Percentiles rank a stretch among this genome's conserved stretches.
Conservation (phyloP, 148 eudicot genomes). For the Limonium bicolor region DNA sequence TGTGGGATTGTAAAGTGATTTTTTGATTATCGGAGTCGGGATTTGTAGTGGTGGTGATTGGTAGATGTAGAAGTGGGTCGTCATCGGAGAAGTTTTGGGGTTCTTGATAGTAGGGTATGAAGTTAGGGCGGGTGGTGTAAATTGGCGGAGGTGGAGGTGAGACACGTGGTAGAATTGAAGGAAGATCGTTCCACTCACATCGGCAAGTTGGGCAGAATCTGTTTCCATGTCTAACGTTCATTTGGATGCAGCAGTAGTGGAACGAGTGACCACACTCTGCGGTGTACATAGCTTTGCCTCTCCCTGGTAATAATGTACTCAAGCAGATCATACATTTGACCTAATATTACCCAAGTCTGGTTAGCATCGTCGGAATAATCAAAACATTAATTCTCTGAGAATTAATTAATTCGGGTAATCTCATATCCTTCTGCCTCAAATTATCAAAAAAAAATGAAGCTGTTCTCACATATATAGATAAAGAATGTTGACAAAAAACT, state of each 20-base stretch:
- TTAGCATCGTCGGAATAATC: no score
- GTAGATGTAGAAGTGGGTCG: conserved; percentile 35
- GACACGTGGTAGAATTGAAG: no score
- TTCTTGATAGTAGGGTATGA: neutral
- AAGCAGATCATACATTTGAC: no score
- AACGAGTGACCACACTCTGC: conserved; percentile 78
- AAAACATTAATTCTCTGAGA: no score
- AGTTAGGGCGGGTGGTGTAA: neutral
- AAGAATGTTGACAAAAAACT: no score
- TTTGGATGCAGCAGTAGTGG: conserved; percentile 74
- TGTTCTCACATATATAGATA: no score
- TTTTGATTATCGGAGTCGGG: no score
- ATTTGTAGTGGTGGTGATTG: conserved; percentile 13
- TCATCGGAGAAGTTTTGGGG: conserved; percentile 40
- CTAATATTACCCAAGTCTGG: no score
- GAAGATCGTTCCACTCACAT: conserved; percentile 54
- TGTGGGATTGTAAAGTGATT: conserved; percentile 13
- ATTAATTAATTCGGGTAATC: no score
- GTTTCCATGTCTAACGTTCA: conserved; percentile 24
- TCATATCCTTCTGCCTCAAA: no score
- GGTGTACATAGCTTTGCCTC: conserved; percentile 66
- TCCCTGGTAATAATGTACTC: no score
- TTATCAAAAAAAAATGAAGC: no score
- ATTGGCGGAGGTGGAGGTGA: conserved; percentile 6
- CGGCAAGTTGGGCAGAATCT: conserved; percentile 65